Conservation (phyloP, 1,139 yeast species). For the Entelexis sorbosivorans region DNA sequence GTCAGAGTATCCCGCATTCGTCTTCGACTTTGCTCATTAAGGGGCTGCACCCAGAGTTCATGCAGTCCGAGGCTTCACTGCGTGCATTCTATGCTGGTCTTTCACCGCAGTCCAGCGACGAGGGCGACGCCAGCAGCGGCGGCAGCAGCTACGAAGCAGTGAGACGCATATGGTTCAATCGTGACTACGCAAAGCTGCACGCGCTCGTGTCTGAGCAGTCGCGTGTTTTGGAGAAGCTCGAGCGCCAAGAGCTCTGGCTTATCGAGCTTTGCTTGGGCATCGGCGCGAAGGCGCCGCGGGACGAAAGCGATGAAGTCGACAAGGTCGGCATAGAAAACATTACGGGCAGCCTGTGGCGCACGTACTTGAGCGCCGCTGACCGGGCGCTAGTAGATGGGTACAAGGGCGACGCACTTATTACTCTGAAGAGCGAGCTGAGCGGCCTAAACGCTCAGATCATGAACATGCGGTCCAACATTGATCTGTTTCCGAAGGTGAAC, state of each 20-base stretch:
- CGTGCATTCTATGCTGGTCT: slow-evolving; percentile 20
- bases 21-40: slow-evolving; percentile 27
- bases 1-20: slow-evolving; percentile 23
- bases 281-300: background rate
- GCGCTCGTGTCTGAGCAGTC: slow-evolving; percentile 21
- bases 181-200: slow-evolving; percentile 25
- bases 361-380: slow-evolving; percentile 19
- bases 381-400: slow-evolving; percentile 18
- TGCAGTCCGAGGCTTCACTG: slow-evolving; percentile 19
- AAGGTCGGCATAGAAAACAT: slow-evolving; percentile 9
- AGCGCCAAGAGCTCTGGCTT: slow-evolving; percentile 21
- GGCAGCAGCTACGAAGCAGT: slow-evolving; percentile 10
- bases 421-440: slow-evolving; percentile 24
- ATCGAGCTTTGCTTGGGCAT: slow-evolving; percentile 12
- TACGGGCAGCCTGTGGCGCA: slow-evolving; percentile 26
- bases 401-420: slow-evolving; percentile 19
- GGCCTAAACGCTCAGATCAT: slow-evolving; percentile 25
- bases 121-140: background rate
- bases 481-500: slow-evolving; percentile 21
- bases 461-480: slow-evolving; percentile 21
- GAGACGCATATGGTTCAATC: slow-evolving; percentile 27
- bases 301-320: background rate
- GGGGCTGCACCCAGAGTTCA: slow-evolving; percentile 22
- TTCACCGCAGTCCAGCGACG: slow-evolving; percentile 21
- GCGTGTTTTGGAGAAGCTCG: slow-evolving; percentile 21